phyloP scores from a whole-genome alignment of 805 yeast species.

The Candida loeiensis region DNA sequence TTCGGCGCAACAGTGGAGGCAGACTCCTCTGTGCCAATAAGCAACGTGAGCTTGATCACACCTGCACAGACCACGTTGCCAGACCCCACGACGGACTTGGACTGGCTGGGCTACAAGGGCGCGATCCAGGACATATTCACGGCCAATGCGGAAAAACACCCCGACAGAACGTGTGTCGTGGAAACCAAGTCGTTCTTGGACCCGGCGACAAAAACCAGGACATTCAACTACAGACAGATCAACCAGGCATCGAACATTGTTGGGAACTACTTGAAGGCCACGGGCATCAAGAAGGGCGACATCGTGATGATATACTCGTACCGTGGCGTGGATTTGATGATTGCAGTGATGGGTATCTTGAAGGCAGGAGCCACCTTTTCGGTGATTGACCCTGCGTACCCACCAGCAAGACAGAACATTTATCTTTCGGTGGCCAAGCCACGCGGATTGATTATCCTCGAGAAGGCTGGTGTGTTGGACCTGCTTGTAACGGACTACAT shows the following conservation, averaged over 20 bases:
- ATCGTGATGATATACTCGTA: conserved; percentile 97
- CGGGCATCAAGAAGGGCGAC: conserved; percentile 87
- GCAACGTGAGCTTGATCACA: conserved; percentile 68
- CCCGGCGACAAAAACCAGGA: conserved; percentile 53
- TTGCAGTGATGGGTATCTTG: conserved; percentile 95
- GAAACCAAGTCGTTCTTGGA: conserved; percentile 78
- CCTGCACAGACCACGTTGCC: conserved; percentile 66
- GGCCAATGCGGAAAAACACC: conserved; percentile 77
- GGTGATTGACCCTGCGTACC: conserved; percentile 98
- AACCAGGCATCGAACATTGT: conserved; percentile 90
- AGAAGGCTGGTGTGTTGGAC: conserved; percentile 83
- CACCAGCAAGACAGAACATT: conserved; percentile 95
- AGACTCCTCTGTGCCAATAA: conserved; percentile 43
- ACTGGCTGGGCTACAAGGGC: conserved; percentile 90
- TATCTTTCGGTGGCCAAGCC: conserved; percentile 94
- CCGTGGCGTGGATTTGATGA: conserved; percentile 94
- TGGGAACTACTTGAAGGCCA: conserved; percentile 78
- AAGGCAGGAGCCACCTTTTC: conserved; percentile 99
- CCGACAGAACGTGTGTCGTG: conserved; percentile 86
- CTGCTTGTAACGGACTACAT: conserved; percentile 77
- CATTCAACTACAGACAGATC: conserved; percentile 82
- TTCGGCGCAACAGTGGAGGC: conserved; percentile 38
- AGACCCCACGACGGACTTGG: conserved; percentile 81
- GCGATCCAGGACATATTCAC: conserved; percentile 96
- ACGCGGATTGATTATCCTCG: conserved; percentile 80